A percentile compares a stretch with the other conserved stretches of the same genome.
phyloP scores from a whole-genome alignment of 345 rosid species.

The Aquilaria sinensis region DNA sequence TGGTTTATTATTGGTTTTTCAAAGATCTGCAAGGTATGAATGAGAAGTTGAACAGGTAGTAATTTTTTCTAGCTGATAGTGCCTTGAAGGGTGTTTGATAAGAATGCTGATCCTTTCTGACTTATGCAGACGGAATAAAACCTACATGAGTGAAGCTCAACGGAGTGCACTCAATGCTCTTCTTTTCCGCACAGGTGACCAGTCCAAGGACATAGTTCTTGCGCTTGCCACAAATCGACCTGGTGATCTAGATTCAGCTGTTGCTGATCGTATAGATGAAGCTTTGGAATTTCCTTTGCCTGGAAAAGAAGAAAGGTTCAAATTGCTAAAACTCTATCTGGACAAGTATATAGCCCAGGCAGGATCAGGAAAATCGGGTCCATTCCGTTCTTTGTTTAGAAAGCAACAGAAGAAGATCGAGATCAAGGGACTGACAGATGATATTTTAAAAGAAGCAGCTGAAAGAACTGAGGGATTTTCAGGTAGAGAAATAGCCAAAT shows the following conservation, averaged over 20 bases:
- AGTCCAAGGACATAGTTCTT: conserved; percentile 90
- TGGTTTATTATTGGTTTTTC: neutral
- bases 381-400: conserved; percentile 47
- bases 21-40: neutral
- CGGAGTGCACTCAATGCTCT: conserved; percentile 94
- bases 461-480: conserved; percentile 83
- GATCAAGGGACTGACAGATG: conserved; percentile 69
- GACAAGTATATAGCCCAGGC: conserved; percentile 79
- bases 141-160: conserved; percentile 97
- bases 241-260: conserved; percentile 97
- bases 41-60: neutral
- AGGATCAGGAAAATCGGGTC: conserved; percentile 47
- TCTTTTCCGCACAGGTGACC: conserved; percentile 91
- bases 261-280: conserved; percentile 88
- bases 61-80: neutral
- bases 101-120: neutral
- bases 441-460: conserved; percentile 74
- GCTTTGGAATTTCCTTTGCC: conserved; percentile 89
- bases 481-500: conserved; percentile 84
- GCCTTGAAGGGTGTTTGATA: neutral
- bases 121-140: conserved; percentile 78
- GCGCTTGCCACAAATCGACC: conserved; percentile 97
- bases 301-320: conserved; percentile 73
- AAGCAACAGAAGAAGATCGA: conserved; percentile 63
- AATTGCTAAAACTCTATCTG: conserved; percentile 81